A percentile compares a stretch with the other conserved stretches of the same genome.
phyloP scores from a whole-genome alignment of 345 rosid species.

The Brassica napus region Da-Ae NC_063444.1:35911501-35912000 shows the following conservation, averaged over 20 bases:
- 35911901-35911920: conserved; percentile 71
- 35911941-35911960: conserved; percentile 79
- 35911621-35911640: conserved; percentile 73
- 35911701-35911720: conserved; percentile 65
- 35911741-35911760: conserved; percentile 44
- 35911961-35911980: conserved; percentile 35
- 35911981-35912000: neutral
- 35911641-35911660: conserved; percentile 59
- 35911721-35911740: conserved; percentile 43
- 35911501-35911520: conserved; percentile 84
- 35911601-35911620: conserved; percentile 60
- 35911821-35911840: neutral
- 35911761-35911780: conserved; percentile 72
- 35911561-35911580: conserved; percentile 50
- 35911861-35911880: conserved; percentile 51
- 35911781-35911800: conserved; percentile 62
- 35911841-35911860: conserved; percentile 9
- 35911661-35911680: conserved; percentile 51
- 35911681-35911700: conserved; percentile 42
- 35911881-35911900: conserved; percentile 82
- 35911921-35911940: conserved; percentile 56
- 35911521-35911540: conserved; percentile 47
- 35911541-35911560: conserved; percentile 49
- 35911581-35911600: conserved; percentile 45
- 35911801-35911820: neutral